Conservation (phyloP, 139 green algal genomes). For the Ulvella scutata region DNA sequence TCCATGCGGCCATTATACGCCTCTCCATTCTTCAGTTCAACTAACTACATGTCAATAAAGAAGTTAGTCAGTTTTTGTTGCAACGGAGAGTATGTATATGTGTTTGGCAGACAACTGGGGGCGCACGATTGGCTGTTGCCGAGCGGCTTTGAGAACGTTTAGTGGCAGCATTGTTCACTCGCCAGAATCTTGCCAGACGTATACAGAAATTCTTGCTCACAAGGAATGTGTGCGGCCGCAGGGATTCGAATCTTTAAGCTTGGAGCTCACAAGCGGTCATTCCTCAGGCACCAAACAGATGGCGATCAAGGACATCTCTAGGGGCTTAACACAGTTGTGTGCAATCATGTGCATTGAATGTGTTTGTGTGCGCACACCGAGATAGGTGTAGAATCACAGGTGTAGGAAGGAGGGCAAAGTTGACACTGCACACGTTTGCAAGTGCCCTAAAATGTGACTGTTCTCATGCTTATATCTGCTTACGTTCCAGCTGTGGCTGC, state of each 20-base stretch:
- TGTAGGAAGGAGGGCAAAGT: too few species aligned
- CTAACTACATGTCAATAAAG: slow-evolving; percentile 44
- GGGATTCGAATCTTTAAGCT: too few species aligned
- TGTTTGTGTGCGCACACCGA: too few species aligned
- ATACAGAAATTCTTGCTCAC: not conserved
- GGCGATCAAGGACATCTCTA: not conserved
- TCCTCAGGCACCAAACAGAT: not conserved
- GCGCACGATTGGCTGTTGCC: not conserved
- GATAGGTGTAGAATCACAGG: too few species aligned
- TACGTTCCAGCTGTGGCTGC: not conserved
- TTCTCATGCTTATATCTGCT: too few species aligned
- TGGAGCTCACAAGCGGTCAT: not conserved
- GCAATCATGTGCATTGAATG: not conserved
- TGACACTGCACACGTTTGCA: too few species aligned
- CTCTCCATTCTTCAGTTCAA: slow-evolving; percentile 97
- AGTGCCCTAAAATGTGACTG: too few species aligned
- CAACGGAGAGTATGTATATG: not conserved
- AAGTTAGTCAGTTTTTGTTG: not conserved
- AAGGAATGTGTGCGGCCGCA: too few species aligned
- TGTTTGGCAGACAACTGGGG: not conserved
- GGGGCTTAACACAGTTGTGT: not conserved
- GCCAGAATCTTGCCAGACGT: not conserved
- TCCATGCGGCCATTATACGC: slow-evolving; percentile 97
- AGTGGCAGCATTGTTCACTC: not conserved
- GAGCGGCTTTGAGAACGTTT: not conserved